phyloP scores from a whole-genome alignment of 2,329 filamentous ascomycete genomes.

The Aspergillus sp. region DNA sequence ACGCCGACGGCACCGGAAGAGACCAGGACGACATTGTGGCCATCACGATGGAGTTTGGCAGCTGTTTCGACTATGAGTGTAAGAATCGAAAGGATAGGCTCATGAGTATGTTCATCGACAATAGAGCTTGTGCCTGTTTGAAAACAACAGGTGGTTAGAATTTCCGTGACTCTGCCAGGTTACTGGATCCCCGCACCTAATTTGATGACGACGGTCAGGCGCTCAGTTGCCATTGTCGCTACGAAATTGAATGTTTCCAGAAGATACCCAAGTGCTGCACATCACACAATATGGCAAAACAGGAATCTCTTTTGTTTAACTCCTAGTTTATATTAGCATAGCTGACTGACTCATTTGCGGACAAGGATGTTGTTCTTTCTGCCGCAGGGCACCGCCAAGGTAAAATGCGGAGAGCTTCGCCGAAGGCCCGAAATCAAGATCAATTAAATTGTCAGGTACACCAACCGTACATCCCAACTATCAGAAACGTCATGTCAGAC shows the following conservation, averaged over 20 bases:
- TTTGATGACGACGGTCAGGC: slow-evolving; percentile 42
- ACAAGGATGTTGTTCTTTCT: slow-evolving; percentile 24
- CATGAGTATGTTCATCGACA: slow-evolving; percentile 91
- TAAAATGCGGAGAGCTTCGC: slow-evolving; percentile 25
- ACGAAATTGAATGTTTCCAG: background rate
- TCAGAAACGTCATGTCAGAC: slow-evolving; percentile 29
- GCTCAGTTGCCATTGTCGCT: slow-evolving; percentile 25
- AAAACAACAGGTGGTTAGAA: slow-evolving; percentile 20
- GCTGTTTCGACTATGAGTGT: slow-evolving; percentile 93
- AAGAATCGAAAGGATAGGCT: slow-evolving; percentile 86
- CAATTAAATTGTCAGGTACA: background rate
- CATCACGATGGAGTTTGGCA: slow-evolving; percentile 81
- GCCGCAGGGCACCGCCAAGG: slow-evolving; percentile 29
- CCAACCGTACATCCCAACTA: background rate
- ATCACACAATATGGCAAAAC: background rate
- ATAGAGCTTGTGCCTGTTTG: slow-evolving; percentile 91
- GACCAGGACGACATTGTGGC: slow-evolving; percentile 91
- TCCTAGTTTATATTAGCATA: background rate
- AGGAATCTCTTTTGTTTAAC: background rate
- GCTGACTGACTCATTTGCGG: slow-evolving; percentile 4
- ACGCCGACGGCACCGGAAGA: slow-evolving; percentile 97
- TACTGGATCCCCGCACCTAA: slow-evolving; percentile 33
- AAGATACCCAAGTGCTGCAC: background rate
- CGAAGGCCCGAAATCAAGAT: slow-evolving; percentile 18
- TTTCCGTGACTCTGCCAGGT: background rate